Evolutionary conservation across 1,284 basidiomycete species (phyloP).

Genomic region (Pseudozyma hubeiensis): DNA sequence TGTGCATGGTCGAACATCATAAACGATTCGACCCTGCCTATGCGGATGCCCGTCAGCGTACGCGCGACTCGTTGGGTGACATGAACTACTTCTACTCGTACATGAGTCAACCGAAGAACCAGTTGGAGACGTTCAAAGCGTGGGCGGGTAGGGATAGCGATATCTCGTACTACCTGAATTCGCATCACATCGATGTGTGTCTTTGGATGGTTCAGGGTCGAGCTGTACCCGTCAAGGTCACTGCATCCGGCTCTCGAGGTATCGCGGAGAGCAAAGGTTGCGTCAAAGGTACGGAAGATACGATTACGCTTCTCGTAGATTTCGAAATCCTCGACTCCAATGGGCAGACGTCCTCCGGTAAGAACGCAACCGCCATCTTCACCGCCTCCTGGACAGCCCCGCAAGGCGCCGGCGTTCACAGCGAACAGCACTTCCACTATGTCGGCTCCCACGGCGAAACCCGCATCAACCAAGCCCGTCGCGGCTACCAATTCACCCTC

Average conservation of each 20-base stretch:
- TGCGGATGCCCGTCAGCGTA: constrained; percentile 83
- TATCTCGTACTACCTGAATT: constrained; percentile 84
- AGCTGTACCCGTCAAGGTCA: constrained; percentile 80
- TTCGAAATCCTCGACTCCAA: constrained; percentile 81
- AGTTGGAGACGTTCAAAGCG: constrained; percentile 90
- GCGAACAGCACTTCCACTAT: constrained; percentile 83
- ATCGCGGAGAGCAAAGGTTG: constrained; percentile 90
- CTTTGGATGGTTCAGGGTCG: constrained; percentile 81
- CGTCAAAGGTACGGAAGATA: constrained; percentile 86
- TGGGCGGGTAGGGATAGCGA: constrained; percentile 90
- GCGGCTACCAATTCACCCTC: constrained; percentile 86
- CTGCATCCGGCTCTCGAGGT: constrained; percentile 86
- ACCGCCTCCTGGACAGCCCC: constrained; percentile 76
- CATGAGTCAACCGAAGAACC: constrained; percentile 95
- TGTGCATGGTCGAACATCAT: constrained; percentile 89
- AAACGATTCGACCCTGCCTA: constrained; percentile 87
- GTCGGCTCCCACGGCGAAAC: constrained; percentile 79
- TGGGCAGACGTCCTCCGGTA: constrained; percentile 72
- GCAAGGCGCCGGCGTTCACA: constrained; percentile 75
- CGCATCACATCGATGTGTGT: constrained; percentile 80
- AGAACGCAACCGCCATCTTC: constrained; percentile 81
- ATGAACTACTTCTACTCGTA: constrained; percentile 80
- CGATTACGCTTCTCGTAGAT: constrained; percentile 91
- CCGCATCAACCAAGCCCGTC: constrained; percentile 88
- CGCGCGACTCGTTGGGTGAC: constrained; percentile 80